A percentile compares a stretch with the other conserved stretches of the same genome.
phyloP scores from a whole-genome alignment of 805 yeast species.

The Torulaspora maleeae region DNA sequence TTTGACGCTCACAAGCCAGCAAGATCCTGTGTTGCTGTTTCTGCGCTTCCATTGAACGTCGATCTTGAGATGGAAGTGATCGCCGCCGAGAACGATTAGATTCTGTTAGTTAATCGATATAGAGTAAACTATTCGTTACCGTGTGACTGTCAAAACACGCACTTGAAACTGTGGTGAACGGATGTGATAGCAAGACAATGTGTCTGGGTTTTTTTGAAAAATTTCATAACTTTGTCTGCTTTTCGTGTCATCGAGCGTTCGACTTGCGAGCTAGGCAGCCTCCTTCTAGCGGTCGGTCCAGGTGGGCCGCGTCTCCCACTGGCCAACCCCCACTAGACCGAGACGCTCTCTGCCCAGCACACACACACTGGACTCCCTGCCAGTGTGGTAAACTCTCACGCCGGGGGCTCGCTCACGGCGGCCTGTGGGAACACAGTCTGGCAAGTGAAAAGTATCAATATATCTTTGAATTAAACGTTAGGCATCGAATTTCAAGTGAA shows the following conservation, averaged over 20 bases:
- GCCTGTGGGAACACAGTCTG: neutral
- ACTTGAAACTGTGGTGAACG: neutral
- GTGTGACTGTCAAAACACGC: neutral
- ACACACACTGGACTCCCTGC: neutral
- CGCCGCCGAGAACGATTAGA: conserved; percentile 60
- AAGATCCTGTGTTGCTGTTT: conserved; percentile 96
- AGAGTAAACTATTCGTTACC: neutral
- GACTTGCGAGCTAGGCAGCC: neutral
- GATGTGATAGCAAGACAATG: neutral
- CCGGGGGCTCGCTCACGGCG: neutral
- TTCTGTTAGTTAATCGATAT: neutral
- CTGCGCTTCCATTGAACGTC: conserved; percentile 81
- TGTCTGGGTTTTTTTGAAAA: neutral
- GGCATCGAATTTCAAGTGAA: neutral
- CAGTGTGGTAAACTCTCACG: too few species aligned
- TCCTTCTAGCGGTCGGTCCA: neutral
- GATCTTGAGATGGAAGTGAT: conserved; percentile 85
- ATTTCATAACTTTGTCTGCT: neutral
- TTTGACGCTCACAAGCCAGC: conserved; percentile 84
- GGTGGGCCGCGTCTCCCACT: neutral
- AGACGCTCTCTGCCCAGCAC: too few species aligned
- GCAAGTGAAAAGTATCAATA: conserved; percentile 7
- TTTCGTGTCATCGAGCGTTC: neutral
- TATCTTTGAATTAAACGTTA: neutral
- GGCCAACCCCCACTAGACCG: too few species aligned